Conservation (phyloP, 2,329 filamentous ascomycete species). For the Colletotrichum sp. region DNA sequence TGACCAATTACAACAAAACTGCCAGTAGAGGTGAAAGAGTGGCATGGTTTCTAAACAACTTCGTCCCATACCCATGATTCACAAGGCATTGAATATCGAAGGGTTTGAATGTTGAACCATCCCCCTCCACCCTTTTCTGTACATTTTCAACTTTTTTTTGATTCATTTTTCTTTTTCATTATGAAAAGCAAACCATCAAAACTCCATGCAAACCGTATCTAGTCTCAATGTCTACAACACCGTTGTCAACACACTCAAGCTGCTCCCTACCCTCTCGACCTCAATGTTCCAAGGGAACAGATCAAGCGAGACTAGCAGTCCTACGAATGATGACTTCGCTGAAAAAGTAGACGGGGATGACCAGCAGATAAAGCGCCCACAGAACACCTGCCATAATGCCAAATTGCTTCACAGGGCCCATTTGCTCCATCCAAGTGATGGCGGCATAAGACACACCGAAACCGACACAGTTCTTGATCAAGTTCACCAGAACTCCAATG, state of each 20-base stretch:
- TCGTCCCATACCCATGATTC: background rate
- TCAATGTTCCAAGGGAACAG: background rate
- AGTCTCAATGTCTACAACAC: background rate
- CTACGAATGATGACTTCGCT: background rate
- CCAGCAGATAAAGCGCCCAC: slow-evolving; percentile 14
- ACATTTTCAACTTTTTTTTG: background rate
- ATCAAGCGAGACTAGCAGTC: background rate
- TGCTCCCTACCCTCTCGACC: background rate
- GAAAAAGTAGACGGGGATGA: slow-evolving; percentile 13
- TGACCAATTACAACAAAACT: background rate
- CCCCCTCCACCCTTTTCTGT: background rate
- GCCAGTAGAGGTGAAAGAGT: background rate
- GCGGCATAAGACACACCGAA: slow-evolving; percentile 23
- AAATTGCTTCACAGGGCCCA: slow-evolving; percentile 18
- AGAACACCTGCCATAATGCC: slow-evolving; percentile 24
- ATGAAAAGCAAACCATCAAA: background rate
- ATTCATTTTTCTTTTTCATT: background rate
- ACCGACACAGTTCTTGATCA: slow-evolving; percentile 23
- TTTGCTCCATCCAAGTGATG: slow-evolving; percentile 14
- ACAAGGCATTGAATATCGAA: background rate
- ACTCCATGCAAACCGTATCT: background rate
- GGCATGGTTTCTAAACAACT: background rate
- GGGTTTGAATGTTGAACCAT: background rate
- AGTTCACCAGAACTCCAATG: slow-evolving; percentile 23
- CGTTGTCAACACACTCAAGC: background rate